phyloP scores from a whole-genome alignment of 2,329 filamentous ascomycete species.

The Harringtonia aguacate region DNA sequence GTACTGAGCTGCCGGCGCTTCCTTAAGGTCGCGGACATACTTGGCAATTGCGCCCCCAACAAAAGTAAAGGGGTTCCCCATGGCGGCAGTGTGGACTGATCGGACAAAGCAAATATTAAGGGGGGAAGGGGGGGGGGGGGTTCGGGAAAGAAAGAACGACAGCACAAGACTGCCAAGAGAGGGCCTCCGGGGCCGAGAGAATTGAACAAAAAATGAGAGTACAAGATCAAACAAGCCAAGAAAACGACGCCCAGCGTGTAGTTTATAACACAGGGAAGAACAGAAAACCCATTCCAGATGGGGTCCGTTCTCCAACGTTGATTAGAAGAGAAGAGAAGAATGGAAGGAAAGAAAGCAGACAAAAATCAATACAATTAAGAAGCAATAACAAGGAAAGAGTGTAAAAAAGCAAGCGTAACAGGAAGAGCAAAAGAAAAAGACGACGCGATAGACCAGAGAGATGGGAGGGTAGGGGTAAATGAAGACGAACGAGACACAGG shows the following conservation, averaged over 20 bases:
- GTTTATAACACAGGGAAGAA: slow-evolving; percentile 3
- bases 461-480: neutral
- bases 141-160: neutral
- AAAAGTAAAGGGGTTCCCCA: slow-evolving; percentile 2
- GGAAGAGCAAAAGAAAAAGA: neutral
- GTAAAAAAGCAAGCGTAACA: neutral
- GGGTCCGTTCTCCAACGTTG: slow-evolving; percentile 1
- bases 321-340: neutral
- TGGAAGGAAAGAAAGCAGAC: neutral
- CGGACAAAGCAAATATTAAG: neutral
- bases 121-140: no score
- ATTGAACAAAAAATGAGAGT: neutral
- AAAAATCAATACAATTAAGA: no score
- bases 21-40: slow-evolving; percentile 10
- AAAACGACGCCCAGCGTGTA: slow-evolving; percentile 6
- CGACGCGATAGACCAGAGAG: neutral
- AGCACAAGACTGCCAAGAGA: neutral
- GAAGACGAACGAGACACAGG: neutral
- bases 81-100: neutral
- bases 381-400: no score
- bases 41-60: slow-evolving; percentile 4
- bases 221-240: neutral
- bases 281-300: slow-evolving; percentile 7
- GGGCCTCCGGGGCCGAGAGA: neutral
- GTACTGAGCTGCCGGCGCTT: slow-evolving; percentile 12